Base-by-base conservation (phyloP, 495 filamentous ascomycete genomes). In the Penicillium verhagenii region DNA sequence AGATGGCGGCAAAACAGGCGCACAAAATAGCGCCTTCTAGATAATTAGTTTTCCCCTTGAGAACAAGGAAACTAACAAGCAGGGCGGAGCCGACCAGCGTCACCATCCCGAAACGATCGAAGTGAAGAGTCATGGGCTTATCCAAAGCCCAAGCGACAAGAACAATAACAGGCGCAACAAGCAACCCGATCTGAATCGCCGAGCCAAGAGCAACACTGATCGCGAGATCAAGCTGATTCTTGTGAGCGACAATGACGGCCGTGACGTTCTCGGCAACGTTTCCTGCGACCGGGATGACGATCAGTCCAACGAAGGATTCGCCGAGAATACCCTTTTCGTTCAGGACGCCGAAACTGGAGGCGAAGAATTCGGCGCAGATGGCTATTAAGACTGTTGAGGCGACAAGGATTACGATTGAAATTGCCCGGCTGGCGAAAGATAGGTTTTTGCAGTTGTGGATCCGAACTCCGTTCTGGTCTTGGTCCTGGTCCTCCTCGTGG, bases 221-320 rank as follows among this genome's bases (percentile, higher is more conserved):
- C 0, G 92, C 87, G 20, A 96, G 77, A 76, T 96, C 91, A 89
- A 96, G 94, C 76, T 96, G 96, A 73, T 96, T 95, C 77, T 95
- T 96, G 57, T 81, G 79, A 7, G 92, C 91, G 9, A 96, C 91
- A 21, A 84, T 89, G 24, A 96, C 88, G 1, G 92, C 90, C 1
- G 91, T 96, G 4, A 94, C 88, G 74, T 96, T 91, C 75, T 96
- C 91, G 0, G 91, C 92, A 1, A 92, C 91, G 59, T 96, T 96
- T 49, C 91, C 90, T 14, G 96, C 90, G 56, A 96, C 91, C 16
- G 92, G 91, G 1, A 96, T 72, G 56, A 96, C 86, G 64, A 96
- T 95, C 4, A 96, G 73, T 47, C 91, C 91, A 61, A 96, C 88
- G 61, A 96, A 96, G 8, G 87, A 84, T 65, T 92, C 82, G 57